Conservation (phyloP, 148 eudicot genomes). For the Chenopodium formosanum region DNA sequence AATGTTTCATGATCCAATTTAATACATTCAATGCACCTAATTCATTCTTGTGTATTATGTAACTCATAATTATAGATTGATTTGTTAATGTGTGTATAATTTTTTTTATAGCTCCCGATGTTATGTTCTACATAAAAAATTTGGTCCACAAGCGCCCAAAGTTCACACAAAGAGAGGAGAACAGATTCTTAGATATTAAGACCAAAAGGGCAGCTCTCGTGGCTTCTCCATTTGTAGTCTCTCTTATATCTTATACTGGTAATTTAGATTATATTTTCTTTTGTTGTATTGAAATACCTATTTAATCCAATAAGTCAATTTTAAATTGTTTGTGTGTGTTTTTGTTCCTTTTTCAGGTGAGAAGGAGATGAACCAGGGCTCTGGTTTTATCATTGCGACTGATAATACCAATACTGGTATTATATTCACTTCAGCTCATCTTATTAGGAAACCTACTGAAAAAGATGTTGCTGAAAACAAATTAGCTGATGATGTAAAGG, state of each 20-base stretch:
- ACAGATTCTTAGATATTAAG: constrained; percentile 1
- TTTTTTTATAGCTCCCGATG: background rate
- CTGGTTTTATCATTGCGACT: constrained; percentile 16
- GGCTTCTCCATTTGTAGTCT: constrained; percentile 22
- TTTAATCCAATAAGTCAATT: background rate
- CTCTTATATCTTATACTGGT: constrained; percentile 17
- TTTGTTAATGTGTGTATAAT: too few species aligned
- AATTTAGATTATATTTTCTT: background rate
- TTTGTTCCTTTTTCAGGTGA: constrained; percentile 9
- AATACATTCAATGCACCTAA: too few species aligned
- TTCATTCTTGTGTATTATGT: too few species aligned
- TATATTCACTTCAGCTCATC: constrained; percentile 16
- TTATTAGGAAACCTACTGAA: background rate
- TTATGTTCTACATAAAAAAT: background rate
- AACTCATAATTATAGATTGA: too few species aligned
- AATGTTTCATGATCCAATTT: too few species aligned
- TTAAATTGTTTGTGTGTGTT: too few species aligned
- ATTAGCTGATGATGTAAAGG: constrained; percentile 19
- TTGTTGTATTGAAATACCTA: background rate
- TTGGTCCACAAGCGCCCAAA: background rate
- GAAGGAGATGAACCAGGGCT: constrained; percentile 13
- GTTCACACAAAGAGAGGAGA: background rate
- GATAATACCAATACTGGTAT: background rate
- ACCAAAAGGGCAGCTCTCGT: constrained; percentile 8
- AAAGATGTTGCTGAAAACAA: background rate